A percentile compares a stretch with the other conserved stretches of the same genome.
phyloP scores from a whole-genome alignment of 164 flowering plant species.

The grape (Vitis vinifera) region ASM3070453v1 NC_081816.1:8709501-8710000 shows the following conservation, averaged over 20 bases:
- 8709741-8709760: slow-evolving; percentile 72
- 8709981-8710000: slow-evolving; percentile 70
- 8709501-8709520: slow-evolving; percentile 60
- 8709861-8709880: slow-evolving; percentile 57
- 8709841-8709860: slow-evolving; percentile 71
- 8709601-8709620: slow-evolving; percentile 45
- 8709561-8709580: slow-evolving; percentile 31
- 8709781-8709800: slow-evolving; percentile 71
- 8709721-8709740: slow-evolving; percentile 56
- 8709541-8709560: slow-evolving; percentile 31
- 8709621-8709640: slow-evolving; percentile 73
- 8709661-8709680: slow-evolving; percentile 80
- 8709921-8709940: slow-evolving; percentile 61
- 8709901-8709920: slow-evolving; percentile 77
- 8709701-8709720: slow-evolving; percentile 46
- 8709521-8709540: slow-evolving; percentile 39
- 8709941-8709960: slow-evolving; percentile 58
- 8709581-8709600: slow-evolving; percentile 71
- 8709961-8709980: slow-evolving; percentile 44
- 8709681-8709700: slow-evolving; percentile 67
- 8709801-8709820: slow-evolving; percentile 64
- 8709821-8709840: slow-evolving; percentile 54
- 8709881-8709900: slow-evolving; percentile 60
- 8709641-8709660: slow-evolving; percentile 76
- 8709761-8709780: slow-evolving; percentile 59